Base-by-base conservation (phyloP, 345 rosid species). In the Euphorbia lathyris region DNA sequence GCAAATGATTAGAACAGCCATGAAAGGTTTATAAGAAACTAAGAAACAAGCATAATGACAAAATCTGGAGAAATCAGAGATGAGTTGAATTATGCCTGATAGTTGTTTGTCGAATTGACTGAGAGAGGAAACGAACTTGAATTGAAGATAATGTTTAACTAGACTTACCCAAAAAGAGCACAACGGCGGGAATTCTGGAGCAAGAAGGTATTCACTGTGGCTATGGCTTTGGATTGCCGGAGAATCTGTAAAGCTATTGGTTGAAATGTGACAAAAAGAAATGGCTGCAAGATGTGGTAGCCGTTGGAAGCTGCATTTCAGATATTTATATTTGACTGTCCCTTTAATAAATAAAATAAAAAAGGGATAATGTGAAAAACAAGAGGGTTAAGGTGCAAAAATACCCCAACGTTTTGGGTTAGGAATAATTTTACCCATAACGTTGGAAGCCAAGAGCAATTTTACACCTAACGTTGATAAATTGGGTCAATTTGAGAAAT, bases 1-100 rank as follows among this genome's bases (percentile, higher is more conserved):
- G 72, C 82, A 82, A 51, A 83, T 77, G 52, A 84, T 38, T 19
- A 86, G 76, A 30, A 75, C 74, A 79, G 85, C 87, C 85, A 81
- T 85, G 53, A 2, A 72, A 34, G 40, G 38, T 26, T 55, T 64
- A 56, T 26, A 47, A 65, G 69, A 43, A 68, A 57, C 42, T 51
- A 59, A 51, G 42, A 16, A 62, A 48, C 52, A 19, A 68, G 32
- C 70, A 20, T 17, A 66, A 69, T 47, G 20, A 36, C 13, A 13
- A 5, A 6, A 63, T 14, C 26, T 23, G 19, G 62, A 74, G 61
- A 50, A 66, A 66, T 17, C 19, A 22, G 40, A 56, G 14, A 51
- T 0, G 43, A 27, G 67, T 42, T 53, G 3, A n/a, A 16, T 29
- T 57, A 27, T 20, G 74, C 74, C 42, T 42, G 26, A 52, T 14